These are phyloP conservation scores for Elaphomyces granulatus DNA, from an alignment of 495 filamentous ascomycete species.

Conservation along the genomic window DNA sequence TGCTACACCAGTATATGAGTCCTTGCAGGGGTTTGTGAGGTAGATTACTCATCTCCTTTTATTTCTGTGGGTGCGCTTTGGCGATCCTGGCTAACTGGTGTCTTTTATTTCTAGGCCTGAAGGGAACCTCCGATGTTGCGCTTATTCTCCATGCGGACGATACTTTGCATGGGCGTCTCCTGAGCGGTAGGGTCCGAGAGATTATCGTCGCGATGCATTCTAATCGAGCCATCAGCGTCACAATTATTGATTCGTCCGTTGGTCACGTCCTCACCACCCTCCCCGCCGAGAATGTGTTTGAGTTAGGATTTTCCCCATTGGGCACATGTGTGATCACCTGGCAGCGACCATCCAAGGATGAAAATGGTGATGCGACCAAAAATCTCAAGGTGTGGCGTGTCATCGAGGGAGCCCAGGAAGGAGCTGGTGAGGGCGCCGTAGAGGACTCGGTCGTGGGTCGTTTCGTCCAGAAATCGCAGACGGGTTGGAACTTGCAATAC, in stretches of 20 bases:
- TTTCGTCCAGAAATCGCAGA: constrained; percentile 91
- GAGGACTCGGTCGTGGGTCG: constrained; percentile 64
- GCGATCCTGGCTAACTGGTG: constrained; percentile 12
- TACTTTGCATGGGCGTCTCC: constrained; percentile 92
- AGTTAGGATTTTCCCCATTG: constrained; percentile 82
- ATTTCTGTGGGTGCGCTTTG: not conserved
- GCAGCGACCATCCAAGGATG: constrained; percentile 87
- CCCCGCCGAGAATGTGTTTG: constrained; percentile 68
- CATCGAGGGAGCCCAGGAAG: constrained; percentile 38
- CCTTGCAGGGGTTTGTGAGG: constrained; percentile 67
- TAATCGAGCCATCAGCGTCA: constrained; percentile 40
- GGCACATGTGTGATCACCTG: constrained; percentile 92
- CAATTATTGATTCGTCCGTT: constrained; percentile 64
- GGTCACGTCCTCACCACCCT: constrained; percentile 66
- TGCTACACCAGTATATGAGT: constrained; percentile 74
- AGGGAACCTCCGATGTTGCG: constrained; percentile 85
- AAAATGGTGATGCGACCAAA: constrained; percentile 80
- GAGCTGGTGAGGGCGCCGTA: constrained; percentile 20
- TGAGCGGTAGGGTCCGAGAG: constrained; percentile 42
- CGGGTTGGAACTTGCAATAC: constrained; percentile 96
- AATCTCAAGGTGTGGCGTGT: constrained; percentile 95
- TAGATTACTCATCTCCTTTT: constrained; percentile 22
- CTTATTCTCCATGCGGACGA: constrained; percentile 85
- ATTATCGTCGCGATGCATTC: not conserved
- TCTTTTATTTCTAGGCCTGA: constrained; percentile 46